Evolutionary conservation across 352 stramenopile species (phyloP).

Genomic region (Phytopythium montanum): DNA sequence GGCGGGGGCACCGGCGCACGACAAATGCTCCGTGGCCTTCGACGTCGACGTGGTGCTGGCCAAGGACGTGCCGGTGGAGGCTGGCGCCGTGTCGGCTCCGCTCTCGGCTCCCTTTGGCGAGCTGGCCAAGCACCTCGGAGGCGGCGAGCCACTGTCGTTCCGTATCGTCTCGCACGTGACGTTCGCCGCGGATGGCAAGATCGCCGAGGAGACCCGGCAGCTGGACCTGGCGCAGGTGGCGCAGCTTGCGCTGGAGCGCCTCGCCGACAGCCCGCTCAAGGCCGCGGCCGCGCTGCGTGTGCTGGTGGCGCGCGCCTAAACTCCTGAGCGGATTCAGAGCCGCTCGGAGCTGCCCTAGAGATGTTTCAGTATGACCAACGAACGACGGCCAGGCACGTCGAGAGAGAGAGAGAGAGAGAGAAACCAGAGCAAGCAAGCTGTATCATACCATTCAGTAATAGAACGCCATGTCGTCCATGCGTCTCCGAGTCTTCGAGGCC

Average conservation of each 20-base stretch:
- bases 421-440: conserved; percentile 3
- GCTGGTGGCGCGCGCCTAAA: conserved; percentile 27
- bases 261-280: conserved; percentile 51
- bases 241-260: conserved; percentile 44
- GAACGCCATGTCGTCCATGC: neutral
- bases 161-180: conserved; percentile 76
- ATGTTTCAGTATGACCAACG: conserved; percentile 7
- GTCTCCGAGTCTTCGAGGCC: neutral
- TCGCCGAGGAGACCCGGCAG: conserved; percentile 77
- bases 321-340: neutral
- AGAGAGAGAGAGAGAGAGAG: conserved; percentile 2
- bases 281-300: conserved; percentile 50
- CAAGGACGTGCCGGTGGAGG: conserved; percentile 31
- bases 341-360: neutral
- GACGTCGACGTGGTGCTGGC: conserved; percentile 60
- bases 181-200: conserved; percentile 66
- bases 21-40: conserved; percentile 78
- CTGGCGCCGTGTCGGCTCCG: conserved; percentile 47
- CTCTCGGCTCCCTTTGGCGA: conserved; percentile 65
- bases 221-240: conserved; percentile 62
- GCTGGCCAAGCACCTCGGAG: conserved; percentile 42
- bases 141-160: conserved; percentile 56
- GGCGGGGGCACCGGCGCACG: conserved; percentile 25
- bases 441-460: conserved; percentile 8
- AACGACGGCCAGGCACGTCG: neutral